Base-by-base conservation (phyloP, 768 basidiomycete species). In the Tephrocybe sp. region DNA sequence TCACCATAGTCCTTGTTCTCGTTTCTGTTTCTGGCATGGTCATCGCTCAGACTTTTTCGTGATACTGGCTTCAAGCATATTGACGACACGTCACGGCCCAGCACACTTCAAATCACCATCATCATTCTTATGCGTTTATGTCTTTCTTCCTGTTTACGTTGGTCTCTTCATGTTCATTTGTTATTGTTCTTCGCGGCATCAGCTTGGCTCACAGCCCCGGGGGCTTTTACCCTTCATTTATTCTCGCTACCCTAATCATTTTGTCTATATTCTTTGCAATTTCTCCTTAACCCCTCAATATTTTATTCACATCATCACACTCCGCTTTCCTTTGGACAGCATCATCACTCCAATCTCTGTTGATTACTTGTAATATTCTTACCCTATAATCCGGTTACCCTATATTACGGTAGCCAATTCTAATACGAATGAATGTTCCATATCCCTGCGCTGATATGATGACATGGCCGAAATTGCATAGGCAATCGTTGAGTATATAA, bases 351-450 rank as follows among this genome's bases (percentile, higher is more conserved):
- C 55, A 60, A 48, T 42, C 62, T 51, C 45, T 54, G 38, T 39
- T 44, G 44, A 54, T 52, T 60, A 59, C 52, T 60, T 70, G 68
- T 69, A 69, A 65, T 69, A 63, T 39, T 55, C 60, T 59, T 57
- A 42, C 64, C 67, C 60, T 39, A 57, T 68, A 71, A 64, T 48
- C 51, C 59, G 41, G 53, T 54, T 49, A 54, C 46, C 49, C 49
- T 49, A 23, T 34, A 35, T 49, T 39, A 55, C 43, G 56, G 62
- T 56, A 26, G 53, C 49, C 39, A 26, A 19, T 50, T 44, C 49
- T 58, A 58, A 54, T 56, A 57, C 40, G 49, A 58, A 58, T 50
- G 57, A 3, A 26, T 7, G 3, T 26, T 7, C 19, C 47, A 36
- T 61, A 52, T 52, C 56, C 44, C 51, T 45, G 22, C 53, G 52